phyloP scores from a whole-genome alignment of 2,329 filamentous ascomycete genomes.

The Cucurbitaria berberidis region DNA sequence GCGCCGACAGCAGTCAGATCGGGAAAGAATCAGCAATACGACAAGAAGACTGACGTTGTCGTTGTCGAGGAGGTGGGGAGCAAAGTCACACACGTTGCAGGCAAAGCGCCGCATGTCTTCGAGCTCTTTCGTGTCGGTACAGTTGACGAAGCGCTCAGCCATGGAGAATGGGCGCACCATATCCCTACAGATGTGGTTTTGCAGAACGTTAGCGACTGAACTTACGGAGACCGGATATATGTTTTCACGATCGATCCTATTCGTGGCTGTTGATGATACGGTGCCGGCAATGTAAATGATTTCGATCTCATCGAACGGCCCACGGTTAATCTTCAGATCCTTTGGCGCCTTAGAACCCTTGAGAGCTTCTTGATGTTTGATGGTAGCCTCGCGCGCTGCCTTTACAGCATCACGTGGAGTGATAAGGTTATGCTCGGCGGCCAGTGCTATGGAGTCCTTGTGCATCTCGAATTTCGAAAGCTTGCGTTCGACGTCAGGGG shows the following conservation, averaged over 20 bases:
- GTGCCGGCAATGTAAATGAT: slow-evolving; percentile 49
- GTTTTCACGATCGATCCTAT: slow-evolving; percentile 39
- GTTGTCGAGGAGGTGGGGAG: slow-evolving; percentile 48
- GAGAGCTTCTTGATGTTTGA: slow-evolving; percentile 22
- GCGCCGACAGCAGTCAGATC: slow-evolving; percentile 44
- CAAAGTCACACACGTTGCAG: slow-evolving; percentile 45
- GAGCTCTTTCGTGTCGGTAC: slow-evolving; percentile 41
- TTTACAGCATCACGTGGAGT: slow-evolving; percentile 42
- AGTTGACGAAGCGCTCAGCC: slow-evolving; percentile 43
- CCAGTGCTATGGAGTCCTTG: slow-evolving; percentile 42
- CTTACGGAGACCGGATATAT: slow-evolving; percentile 46
- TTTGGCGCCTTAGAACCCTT: slow-evolving; percentile 25
- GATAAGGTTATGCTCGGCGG: slow-evolving; percentile 32
- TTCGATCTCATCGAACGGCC: slow-evolving; percentile 47
- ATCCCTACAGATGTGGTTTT: slow-evolving; percentile 44
- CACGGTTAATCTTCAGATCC: slow-evolving; percentile 31
- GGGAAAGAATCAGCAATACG: slow-evolving; percentile 44
- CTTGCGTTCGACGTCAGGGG: slow-evolving; percentile 47
- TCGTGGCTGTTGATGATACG: slow-evolving; percentile 45
- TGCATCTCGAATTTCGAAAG: slow-evolving; percentile 48
- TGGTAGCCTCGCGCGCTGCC: slow-evolving; percentile 37
- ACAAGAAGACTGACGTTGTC: slow-evolving; percentile 47
- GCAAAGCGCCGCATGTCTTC: slow-evolving; percentile 42
- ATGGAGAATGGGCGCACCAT: slow-evolving; percentile 45
- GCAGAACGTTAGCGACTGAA: slow-evolving; percentile 41